Evolutionary conservation across 2,329 filamentous ascomycete genomes (phyloP).

Genomic region (Cordyceps militaris): DNA sequence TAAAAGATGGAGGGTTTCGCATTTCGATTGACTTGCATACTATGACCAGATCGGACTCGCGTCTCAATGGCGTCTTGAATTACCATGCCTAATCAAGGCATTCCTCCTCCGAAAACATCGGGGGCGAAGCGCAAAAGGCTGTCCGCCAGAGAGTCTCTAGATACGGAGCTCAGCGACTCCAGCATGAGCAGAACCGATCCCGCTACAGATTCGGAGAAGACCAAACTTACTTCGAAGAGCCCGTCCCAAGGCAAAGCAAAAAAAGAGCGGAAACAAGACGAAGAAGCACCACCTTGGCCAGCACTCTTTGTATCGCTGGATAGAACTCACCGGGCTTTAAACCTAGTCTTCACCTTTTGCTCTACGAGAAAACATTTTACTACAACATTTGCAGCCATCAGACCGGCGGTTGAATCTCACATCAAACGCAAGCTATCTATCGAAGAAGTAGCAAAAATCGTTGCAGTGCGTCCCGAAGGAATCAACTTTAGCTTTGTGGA

Average conservation of each 20-base stretch:
- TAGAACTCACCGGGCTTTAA: constrained; percentile 75
- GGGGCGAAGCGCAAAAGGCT: constrained; percentile 5
- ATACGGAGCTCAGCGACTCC: background rate
- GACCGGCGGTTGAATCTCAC: constrained; percentile 75
- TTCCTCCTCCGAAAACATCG: background rate
- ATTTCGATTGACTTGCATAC: background rate
- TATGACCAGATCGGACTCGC: background rate
- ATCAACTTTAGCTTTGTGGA: constrained; percentile 85
- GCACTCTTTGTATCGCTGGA: constrained; percentile 64
- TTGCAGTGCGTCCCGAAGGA: constrained; percentile 66
- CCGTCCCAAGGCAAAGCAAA: background rate
- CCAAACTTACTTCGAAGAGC: background rate
- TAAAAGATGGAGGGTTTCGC: background rate
- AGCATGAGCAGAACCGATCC: background rate
- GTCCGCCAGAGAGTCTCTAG: background rate
- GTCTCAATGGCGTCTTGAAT: background rate
- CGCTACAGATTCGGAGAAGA: constrained; percentile 7
- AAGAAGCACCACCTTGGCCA: constrained; percentile 55
- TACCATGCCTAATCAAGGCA: background rate
- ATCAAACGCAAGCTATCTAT: constrained; percentile 62
- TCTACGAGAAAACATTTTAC: constrained; percentile 86
- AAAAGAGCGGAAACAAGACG: constrained; percentile 12
- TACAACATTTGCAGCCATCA: constrained; percentile 87
- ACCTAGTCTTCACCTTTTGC: constrained; percentile 91
- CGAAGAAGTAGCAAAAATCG: constrained; percentile 77